A percentile compares a stretch with the other conserved stretches of the same genome.
Evolutionary conservation across 768 basidiomycete genomes (phyloP).

Genomic region (Hemileccinum rubropunctum): DNA sequence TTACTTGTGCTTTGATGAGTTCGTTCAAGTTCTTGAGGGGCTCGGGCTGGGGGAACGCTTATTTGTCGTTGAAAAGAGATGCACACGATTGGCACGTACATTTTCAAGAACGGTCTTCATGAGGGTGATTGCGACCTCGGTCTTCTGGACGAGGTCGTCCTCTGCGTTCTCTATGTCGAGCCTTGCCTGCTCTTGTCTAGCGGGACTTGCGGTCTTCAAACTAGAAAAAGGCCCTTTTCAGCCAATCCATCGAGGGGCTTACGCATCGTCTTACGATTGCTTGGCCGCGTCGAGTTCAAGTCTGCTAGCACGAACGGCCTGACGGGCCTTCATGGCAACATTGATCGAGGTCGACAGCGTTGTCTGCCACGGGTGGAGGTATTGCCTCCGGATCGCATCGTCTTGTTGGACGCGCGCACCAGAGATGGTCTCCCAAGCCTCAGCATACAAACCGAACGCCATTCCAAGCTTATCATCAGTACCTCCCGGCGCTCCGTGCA

Average conservation of each 20-base stretch:
- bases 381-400: slow-evolving; percentile 57
- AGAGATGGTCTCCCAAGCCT: slow-evolving; percentile 82
- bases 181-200: slow-evolving; percentile 87
- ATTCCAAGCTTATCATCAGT: slow-evolving; percentile 70
- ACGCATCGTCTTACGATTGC: slow-evolving; percentile 57
- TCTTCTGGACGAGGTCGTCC: slow-evolving; percentile 96
- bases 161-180: slow-evolving; percentile 92
- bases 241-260: background rate
- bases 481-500: slow-evolving; percentile 45
- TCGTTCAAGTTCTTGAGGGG: slow-evolving; percentile 92
- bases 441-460: slow-evolving; percentile 75
- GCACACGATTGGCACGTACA: slow-evolving; percentile 45
- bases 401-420: slow-evolving; percentile 81
- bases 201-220: slow-evolving; percentile 70
- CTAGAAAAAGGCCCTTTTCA: slow-evolving; percentile 40
- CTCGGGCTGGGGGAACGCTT: slow-evolving; percentile 66
- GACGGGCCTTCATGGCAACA: slow-evolving; percentile 90
- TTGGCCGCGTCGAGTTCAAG: slow-evolving; percentile 91
- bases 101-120: slow-evolving; percentile 99
- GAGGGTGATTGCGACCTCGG: slow-evolving; percentile 92
- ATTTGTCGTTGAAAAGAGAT: background rate
- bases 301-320: slow-evolving; percentile 74
- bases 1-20: slow-evolving; percentile 84
- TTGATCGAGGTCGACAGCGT: slow-evolving; percentile 81
- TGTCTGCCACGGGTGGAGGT: slow-evolving; percentile 83